Evolutionary conservation across 163 green algal species (phyloP).

Genomic region (Chlamydomonas reinhardtii): DNA sequence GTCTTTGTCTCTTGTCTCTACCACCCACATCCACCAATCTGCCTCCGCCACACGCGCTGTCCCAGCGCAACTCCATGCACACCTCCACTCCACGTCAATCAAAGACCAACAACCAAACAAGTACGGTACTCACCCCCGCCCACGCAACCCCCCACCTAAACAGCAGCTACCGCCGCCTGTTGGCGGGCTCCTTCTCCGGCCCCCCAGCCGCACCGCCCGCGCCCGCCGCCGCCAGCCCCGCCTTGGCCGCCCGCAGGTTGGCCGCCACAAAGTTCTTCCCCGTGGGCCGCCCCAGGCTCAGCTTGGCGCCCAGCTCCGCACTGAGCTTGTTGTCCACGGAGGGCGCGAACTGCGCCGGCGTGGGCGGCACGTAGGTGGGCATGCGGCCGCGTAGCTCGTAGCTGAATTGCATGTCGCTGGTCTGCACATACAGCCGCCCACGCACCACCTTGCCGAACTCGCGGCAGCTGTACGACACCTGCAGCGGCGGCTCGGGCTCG

Average conservation of each 20-base stretch:
- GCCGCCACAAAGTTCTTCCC: slow-evolving; percentile 20
- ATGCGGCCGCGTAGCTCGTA: slow-evolving; percentile 66
- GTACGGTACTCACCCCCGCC: no score
- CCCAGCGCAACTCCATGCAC: no score
- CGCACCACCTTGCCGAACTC: slow-evolving; percentile 71
- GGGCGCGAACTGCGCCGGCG: slow-evolving; percentile 36
- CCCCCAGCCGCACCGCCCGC: no score
- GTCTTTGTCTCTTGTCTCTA: no score
- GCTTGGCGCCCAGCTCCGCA: not conserved
- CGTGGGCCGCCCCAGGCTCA: slow-evolving; percentile 23
- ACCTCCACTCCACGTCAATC: no score
- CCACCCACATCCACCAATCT: no score
- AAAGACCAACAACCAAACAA: no score
- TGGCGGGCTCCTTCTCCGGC: no score
- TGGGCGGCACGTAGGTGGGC: slow-evolving; percentile 65
- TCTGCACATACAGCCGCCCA: slow-evolving; percentile 64
- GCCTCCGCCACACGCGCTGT: no score
- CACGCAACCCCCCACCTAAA: no score
- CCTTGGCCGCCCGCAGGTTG: slow-evolving; percentile 27
- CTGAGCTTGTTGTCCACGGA: slow-evolving; percentile 27
- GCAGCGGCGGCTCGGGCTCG: slow-evolving; percentile 20
- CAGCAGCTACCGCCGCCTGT: no score
- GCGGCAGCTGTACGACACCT: slow-evolving; percentile 56
- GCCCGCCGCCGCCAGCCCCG: no score
- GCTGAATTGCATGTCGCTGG: slow-evolving; percentile 62